Evolutionary conservation across 148 eudicot species (phyloP), one percentile per base, ranked within the genome.

Genomic region (Heliosperma pusillum): DNA sequence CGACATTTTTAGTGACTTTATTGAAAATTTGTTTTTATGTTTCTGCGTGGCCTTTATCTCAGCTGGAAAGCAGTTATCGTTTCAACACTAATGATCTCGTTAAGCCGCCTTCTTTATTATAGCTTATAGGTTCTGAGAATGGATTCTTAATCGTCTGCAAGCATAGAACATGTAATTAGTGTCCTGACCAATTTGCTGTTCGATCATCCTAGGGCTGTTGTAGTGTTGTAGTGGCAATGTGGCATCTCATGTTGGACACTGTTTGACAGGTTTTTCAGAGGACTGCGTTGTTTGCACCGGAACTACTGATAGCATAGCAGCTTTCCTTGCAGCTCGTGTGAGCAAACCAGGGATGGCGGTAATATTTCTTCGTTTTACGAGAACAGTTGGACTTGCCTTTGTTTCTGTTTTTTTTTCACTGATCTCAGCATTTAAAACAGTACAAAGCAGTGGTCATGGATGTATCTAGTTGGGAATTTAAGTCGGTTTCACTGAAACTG

Each of bases 221-320:
- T 42, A 5, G 45, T 42, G 45, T 42, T 42, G 9, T 22, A 26
- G 42, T 29, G 1, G 44, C 62, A n/a, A 29, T 71, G 55, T 50
- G 56, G 44, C 62, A n/a, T 36, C 74, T 77, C 26, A 71, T 73
- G 53, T 58, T 60, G 36, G 74, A 26, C 16, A 74, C 63, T 57
- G 47, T 25, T 63, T 81, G 79, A 77, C 88, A 96, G 99, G 97
- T 74, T 96, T 92, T 71, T 76, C 93, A 10, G 73, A 83, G 76
- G 90, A 92, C 56, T 96, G 97, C 76, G 79, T 83, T 30, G 82
- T 89, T 58, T 92, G 99, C 82, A 85, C 99, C 2, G 99, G 99
- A 81, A 96, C 97, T 78, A 96, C 99, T n/a, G 97, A 96, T 78
- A 96, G 99, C 82, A 92, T 96, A 62, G 99, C 99, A 26, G 99